phyloP scores from a whole-genome alignment of 116 monocot species.

The Iris pallida region DNA sequence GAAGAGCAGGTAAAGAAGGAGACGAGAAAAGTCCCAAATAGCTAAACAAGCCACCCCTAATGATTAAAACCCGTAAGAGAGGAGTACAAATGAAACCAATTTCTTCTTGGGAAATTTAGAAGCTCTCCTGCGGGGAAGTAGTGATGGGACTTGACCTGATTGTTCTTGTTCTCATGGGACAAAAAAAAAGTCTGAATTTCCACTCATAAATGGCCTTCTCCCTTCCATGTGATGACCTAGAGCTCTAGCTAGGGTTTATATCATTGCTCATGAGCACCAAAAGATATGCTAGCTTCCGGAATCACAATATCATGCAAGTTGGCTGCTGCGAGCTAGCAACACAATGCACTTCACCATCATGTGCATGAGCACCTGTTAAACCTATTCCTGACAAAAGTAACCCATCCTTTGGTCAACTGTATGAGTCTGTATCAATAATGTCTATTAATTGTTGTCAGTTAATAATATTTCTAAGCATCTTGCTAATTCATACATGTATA shows the following conservation, averaged over 20 bases:
- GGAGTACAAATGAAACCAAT: neutral
- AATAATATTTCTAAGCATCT: too few relatives aligned
- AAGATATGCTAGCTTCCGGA: constrained; percentile 18
- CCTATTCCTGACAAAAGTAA: too few relatives aligned
- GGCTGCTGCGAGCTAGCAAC: constrained; percentile 9
- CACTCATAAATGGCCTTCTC: too few relatives aligned
- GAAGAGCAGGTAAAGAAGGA: neutral
- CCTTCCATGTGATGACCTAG: neutral
- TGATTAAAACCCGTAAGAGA: neutral
- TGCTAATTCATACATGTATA: too few relatives aligned
- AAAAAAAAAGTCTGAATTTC: too few relatives aligned
- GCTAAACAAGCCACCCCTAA: neutral
- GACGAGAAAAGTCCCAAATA: neutral
- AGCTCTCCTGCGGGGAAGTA: neutral
- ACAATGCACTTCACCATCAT: neutral
- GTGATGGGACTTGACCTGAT: constrained; percentile 22
- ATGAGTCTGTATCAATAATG: too few relatives aligned
- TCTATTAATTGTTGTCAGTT: too few relatives aligned
- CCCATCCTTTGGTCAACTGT: too few relatives aligned
- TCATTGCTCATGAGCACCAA: constrained; percentile 28
- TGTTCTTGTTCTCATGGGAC: neutral
- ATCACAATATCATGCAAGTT: constrained; percentile 3
- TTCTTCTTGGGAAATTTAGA: neutral
- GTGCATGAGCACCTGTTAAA: neutral
- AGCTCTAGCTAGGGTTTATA: constrained; percentile 1